These are phyloP conservation scores for Schwanniomyces occidentalis DNA, from an alignment of 805 yeast genomes.

Conservation along the genomic window DNA sequence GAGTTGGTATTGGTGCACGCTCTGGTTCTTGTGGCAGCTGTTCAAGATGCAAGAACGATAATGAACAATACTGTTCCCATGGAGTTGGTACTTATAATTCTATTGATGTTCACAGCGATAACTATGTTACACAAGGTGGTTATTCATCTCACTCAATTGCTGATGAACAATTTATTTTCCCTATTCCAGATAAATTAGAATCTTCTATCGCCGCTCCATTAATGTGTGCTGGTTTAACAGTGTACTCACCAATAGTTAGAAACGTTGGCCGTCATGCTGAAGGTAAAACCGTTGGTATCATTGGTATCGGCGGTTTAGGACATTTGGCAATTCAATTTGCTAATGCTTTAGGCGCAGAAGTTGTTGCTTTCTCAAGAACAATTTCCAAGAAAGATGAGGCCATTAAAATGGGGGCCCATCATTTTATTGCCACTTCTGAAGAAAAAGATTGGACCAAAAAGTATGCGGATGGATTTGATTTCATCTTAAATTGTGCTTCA, in stretches of 20 bases:
- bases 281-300: slow-evolving; percentile 53
- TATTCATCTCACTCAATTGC: slow-evolving; percentile 49
- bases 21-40: slow-evolving; percentile 62
- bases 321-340: slow-evolving; percentile 64
- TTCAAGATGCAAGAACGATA: slow-evolving; percentile 44
- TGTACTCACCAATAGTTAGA: slow-evolving; percentile 51
- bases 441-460: slow-evolving; percentile 24
- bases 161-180: slow-evolving; percentile 45
- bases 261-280: slow-evolving; percentile 29
- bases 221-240: slow-evolving; percentile 59
- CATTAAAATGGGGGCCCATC: slow-evolving; percentile 53
- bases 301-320: slow-evolving; percentile 70
- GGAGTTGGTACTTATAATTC: slow-evolving; percentile 53
- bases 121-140: slow-evolving; percentile 43
- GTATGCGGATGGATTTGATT: slow-evolving; percentile 42
- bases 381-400: slow-evolving; percentile 53
- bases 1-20: slow-evolving; percentile 82
- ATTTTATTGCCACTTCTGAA: slow-evolving; percentile 50
- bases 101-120: slow-evolving; percentile 30
- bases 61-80: slow-evolving; percentile 51
- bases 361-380: slow-evolving; percentile 56
- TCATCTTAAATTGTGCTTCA: slow-evolving; percentile 55
- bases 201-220: slow-evolving; percentile 50
- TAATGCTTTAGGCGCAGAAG: slow-evolving; percentile 63
- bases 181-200: slow-evolving; percentile 48